Evolutionary conservation across 305 asterid species (phyloP), one percentile per base, ranked within the genome.

Genomic region (Petunia hybrid): DNA sequence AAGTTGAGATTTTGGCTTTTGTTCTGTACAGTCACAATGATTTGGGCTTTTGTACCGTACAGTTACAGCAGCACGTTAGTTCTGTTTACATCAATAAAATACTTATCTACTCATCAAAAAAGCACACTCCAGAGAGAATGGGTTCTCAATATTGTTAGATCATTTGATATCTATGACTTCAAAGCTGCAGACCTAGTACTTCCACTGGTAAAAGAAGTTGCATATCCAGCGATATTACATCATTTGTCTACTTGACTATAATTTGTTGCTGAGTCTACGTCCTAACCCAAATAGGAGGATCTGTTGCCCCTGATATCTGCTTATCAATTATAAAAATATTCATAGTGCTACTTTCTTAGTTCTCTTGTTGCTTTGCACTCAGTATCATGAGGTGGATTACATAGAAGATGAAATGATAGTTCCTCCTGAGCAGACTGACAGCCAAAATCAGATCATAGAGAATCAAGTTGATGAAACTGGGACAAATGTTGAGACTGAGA

Each of bases 361-460:
- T 22, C 53, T 46, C 43, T 38, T 35, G 57, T 67, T 14, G 12
- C 56, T 38, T 81, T 6, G 77, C 14, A 7, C 66, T 57, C 71
- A 92, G 98, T 79, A 80, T 79, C 86, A 43, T 8, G 80, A 83
- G 16, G 87, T 60, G 77, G 87, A 43, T 36, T 62, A 46, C 65
- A 81, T 88, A 85, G 85, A 68, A 66, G 90, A 85, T 36, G 90
- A 82, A 66, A 57, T 85, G 40, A 88, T 87, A 85, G 80, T 86
- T 79, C 83, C 82, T 10, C 42, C 77, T 5, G 87, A 82, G 76
- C 85, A 78, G 85, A 81, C 82, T n/a, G 77, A 81, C 8, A 83
- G 83, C 81, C 88, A 68, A 77, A 74, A 85, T 61, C 84, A 64
- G 40, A 62, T 51, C 82, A 79, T 66, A 55, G 88, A 86, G 79